phyloP scores from a whole-genome alignment of 768 basidiomycete species.

The Serendipita sp. region DNA sequence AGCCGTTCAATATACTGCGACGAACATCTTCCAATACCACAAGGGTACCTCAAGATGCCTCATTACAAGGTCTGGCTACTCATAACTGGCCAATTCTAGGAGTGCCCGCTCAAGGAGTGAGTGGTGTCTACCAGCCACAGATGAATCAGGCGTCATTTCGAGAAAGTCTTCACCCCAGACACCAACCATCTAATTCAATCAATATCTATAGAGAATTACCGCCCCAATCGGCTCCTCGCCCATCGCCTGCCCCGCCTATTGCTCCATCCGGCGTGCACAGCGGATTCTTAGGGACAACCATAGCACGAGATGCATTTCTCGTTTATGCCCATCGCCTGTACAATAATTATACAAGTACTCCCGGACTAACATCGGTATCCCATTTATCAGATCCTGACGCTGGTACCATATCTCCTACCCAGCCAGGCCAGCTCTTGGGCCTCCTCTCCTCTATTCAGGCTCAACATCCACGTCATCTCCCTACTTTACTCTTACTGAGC shows the following conservation, averaged over 20 bases:
- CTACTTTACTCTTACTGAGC: conserved; percentile 21
- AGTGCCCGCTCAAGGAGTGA: too few species aligned
- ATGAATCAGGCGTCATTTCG: too few species aligned
- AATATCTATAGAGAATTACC: background rate
- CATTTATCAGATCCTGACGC: background rate
- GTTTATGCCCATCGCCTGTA: conserved; percentile 21
- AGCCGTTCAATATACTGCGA: background rate
- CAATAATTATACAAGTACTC: conserved; percentile 10
- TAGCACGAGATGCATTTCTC: conserved; percentile 21
- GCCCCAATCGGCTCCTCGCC: background rate
- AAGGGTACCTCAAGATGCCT: background rate
- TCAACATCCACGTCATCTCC: conserved; percentile 20
- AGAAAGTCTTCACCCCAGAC: background rate
- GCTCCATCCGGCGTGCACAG: background rate
- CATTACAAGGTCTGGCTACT: too few species aligned
- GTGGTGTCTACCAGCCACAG: too few species aligned
- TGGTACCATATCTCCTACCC: conserved; percentile 11
- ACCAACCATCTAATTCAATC: background rate
- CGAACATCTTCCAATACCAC: background rate
- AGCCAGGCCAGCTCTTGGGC: conserved; percentile 18
- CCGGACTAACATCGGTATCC: conserved; percentile 10
- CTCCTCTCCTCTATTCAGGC: conserved; percentile 19
- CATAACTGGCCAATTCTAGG: too few species aligned
- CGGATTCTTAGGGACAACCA: conserved; percentile 12
- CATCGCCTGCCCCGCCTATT: background rate